Evolutionary conservation across 306 rosid species (phyloP).

Genomic region (Begonia loranthoides): DNA sequence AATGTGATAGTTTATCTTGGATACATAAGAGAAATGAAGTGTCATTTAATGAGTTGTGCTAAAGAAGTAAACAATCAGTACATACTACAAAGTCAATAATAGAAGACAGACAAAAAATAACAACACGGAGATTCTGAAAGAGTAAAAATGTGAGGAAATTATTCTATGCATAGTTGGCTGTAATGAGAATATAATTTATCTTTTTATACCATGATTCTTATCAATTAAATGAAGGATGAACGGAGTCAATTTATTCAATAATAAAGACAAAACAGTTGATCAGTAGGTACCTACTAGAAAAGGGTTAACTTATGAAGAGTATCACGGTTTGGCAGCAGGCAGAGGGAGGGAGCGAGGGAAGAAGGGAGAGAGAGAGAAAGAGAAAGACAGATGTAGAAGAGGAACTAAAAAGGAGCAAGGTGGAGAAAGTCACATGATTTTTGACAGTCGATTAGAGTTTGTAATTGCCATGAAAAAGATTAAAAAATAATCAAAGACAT

Average conservation of each 20-base stretch:
- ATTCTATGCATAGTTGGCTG: no score
- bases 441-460: slow-evolving; percentile 28
- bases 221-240: not conserved
- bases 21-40: no score
- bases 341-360: not conserved
- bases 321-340: slow-evolving; percentile 10
- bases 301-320: slow-evolving; percentile 23
- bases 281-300: slow-evolving; percentile 6
- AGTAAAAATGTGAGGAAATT: not conserved
- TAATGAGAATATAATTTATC: not conserved
- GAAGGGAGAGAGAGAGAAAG: slow-evolving; percentile 8
- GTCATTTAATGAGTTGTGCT: no score
- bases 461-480: not conserved
- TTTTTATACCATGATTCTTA: not conserved
- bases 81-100: no score
- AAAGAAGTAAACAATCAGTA: no score
- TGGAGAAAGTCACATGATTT: slow-evolving; percentile 30
- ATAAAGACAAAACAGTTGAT: slow-evolving; percentile 7
- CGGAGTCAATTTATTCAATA: not conserved
- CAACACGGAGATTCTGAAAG: not conserved
- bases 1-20: no score
- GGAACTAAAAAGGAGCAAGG: slow-evolving; percentile 14
- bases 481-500: slow-evolving; percentile 4
- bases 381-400: slow-evolving; percentile 19
- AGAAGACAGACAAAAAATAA: not conserved